These are phyloP conservation scores for Tremellales sp. DNA, from an alignment of 1,284 basidiomycete species.

Conservation along the genomic window DNA sequence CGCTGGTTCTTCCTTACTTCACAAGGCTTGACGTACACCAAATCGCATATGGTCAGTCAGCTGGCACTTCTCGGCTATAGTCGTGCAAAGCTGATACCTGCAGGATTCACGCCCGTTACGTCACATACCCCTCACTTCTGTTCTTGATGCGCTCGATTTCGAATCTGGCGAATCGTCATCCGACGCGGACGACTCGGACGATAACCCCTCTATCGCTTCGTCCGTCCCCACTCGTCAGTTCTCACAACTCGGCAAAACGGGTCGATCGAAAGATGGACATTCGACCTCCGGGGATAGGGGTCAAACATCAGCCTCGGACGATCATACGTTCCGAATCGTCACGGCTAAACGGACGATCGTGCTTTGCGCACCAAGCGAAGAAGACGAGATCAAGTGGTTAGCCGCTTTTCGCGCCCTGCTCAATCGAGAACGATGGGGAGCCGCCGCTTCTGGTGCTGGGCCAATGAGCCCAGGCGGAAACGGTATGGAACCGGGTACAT, in stretches of 20 bases:
- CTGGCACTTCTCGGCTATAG: not conserved
- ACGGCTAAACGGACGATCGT: slow-evolving; percentile 86
- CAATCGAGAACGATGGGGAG: slow-evolving; percentile 37
- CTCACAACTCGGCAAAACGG: not conserved
- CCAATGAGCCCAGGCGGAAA: not conserved
- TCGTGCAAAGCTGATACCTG: slow-evolving; percentile 5
- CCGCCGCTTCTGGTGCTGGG: slow-evolving; percentile 1
- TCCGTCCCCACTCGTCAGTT: not conserved
- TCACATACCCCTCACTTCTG: slow-evolving; percentile 74
- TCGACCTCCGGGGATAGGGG: slow-evolving; percentile 8
- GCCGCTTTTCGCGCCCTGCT: slow-evolving; percentile 88
- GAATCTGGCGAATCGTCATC: slow-evolving; percentile 52
- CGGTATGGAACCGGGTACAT: not conserved
- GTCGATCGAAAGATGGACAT: not conserved
- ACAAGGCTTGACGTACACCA: slow-evolving; percentile 74
- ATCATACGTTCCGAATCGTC: slow-evolving; percentile 88
- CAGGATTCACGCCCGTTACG: slow-evolving; percentile 85
- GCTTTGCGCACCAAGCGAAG: slow-evolving; percentile 91
- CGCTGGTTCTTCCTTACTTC: slow-evolving; percentile 82
- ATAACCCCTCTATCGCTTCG: not conserved
- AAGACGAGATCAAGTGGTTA: slow-evolving; percentile 98
- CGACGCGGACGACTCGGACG: slow-evolving; percentile 33
- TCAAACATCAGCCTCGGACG: slow-evolving; percentile 22
- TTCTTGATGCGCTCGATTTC: slow-evolving; percentile 91
- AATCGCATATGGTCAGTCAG: slow-evolving; percentile 74